Evolutionary conservation across 164 flowering plant species (phyloP), one percentile per base, ranked within the genome.

Genomic region (Cinnamomum chago): DNA sequence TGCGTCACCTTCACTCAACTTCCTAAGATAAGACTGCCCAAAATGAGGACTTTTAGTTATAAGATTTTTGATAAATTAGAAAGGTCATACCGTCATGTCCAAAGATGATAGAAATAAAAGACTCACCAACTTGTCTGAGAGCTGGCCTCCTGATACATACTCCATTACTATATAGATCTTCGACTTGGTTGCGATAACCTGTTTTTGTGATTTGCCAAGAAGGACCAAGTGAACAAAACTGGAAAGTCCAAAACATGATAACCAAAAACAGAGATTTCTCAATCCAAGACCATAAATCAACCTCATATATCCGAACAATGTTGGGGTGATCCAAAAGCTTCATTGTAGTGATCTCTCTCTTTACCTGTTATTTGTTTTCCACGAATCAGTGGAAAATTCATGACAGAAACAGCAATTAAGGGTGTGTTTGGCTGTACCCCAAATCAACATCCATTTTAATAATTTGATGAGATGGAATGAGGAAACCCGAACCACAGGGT

Each of bases 131-230:
- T 87, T 90, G 81, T 87, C 86, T 5, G 92, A 85, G 18, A 92
- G 85, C 74, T 86, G 88, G 17, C 93, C 93, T n/a, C 95, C 92
- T 2, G 89, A 67, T 33, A 90, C 79, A 58, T 90, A 86, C 65
- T 92, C 97, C 95, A 90, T 89, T 35, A 86, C 88, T 15, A 90
- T 85, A 78, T 84, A 88, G 24, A 89, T 86, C 76, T 86, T 92
- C 5, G 92, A 83, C 82, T 90, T 90, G 14, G 91, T 83, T 14
- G 87, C 95, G 22, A 86, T 82, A n/a, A 92, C 97, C 94, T 90
- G 84, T 33, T 27, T 28, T 28, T 67, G 15, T 50, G 72, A 50
- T 55, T 5, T 33, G 47, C 70, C 17, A 10, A 27, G 5, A 18
- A 58, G 22, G 12, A 70, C 15, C n/a, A 52, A 50, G 14, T 25